Conservation (phyloP, 148 eudicot genomes). For the Rhododendron ferrugineum region DNA sequence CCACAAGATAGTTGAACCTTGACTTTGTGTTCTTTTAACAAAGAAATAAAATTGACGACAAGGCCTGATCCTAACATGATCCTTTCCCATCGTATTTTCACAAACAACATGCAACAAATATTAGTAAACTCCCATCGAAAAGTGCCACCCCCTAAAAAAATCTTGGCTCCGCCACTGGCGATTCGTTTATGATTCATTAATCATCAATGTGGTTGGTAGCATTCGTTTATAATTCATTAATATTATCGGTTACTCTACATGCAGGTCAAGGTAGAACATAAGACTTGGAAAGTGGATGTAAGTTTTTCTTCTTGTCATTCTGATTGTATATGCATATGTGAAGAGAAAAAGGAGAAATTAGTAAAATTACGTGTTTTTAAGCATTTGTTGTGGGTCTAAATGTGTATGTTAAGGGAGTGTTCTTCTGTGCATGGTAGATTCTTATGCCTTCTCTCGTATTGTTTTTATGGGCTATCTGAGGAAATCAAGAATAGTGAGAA, state of each 20-base stretch:
- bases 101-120: neutral
- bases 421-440: neutral
- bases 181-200: neutral
- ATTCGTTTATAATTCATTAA: neutral
- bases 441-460: neutral
- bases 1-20: too few relatives aligned
- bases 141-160: neutral
- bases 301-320: slow-evolving; percentile 21
- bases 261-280: slow-evolving; percentile 91
- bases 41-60: too few relatives aligned
- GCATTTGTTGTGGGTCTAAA: neutral
- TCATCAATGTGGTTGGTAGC: neutral
- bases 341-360: neutral
- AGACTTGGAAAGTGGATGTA: slow-evolving; percentile 89
- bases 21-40: too few relatives aligned
- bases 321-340: neutral
- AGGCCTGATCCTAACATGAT: too few relatives aligned
- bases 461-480: neutral
- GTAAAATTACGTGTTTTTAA: neutral
- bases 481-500: neutral
- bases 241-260: slow-evolving; percentile 6
- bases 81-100: too few relatives aligned
- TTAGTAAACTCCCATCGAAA: neutral
- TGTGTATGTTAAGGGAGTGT: neutral
- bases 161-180: neutral